These are phyloP conservation scores for Mucor lusitanicus DNA, from an alignment of 371 early-diverging fungal genomes.

Conservation along the genomic window DNA sequence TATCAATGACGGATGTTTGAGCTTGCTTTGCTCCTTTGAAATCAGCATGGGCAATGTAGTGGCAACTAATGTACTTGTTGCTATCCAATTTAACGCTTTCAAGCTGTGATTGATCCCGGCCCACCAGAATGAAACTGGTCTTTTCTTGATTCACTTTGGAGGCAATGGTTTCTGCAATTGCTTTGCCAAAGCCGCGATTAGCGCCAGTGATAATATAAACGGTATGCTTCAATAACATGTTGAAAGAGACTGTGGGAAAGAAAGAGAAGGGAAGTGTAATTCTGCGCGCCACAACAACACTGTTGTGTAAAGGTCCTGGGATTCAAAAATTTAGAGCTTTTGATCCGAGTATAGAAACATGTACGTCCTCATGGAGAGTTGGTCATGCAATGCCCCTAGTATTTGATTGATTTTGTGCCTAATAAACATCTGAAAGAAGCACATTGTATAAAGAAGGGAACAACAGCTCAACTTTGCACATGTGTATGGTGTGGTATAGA, in stretches of 20 bases:
- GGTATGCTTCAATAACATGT: slow-evolving; percentile 20
- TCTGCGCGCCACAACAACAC: no score
- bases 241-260: slow-evolving; percentile 2
- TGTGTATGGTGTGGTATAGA: no score
- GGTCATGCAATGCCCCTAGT: no score
- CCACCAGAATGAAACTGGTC: slow-evolving; percentile 57
- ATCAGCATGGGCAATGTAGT: slow-evolving; percentile 21
- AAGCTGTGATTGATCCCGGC: slow-evolving; percentile 41
- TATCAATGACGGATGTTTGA: slow-evolving; percentile 16
- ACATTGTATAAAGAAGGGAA: no score
- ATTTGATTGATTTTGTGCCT: no score
- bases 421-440: no score
- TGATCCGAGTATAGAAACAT: no score
- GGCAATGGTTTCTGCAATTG: slow-evolving; percentile 53
- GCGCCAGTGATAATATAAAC: slow-evolving; percentile 77
- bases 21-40: slow-evolving; percentile 24
- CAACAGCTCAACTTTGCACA: no score
- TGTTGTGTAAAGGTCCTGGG: no score
- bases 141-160: slow-evolving; percentile 16
- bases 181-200: slow-evolving; percentile 78
- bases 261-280: neutral
- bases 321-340: no score
- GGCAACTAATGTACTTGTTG: slow-evolving; percentile 3
- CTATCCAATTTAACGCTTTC: slow-evolving; percentile 14
- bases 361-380: no score